Evolutionary conservation across 2,329 filamentous ascomycete genomes (phyloP), one percentile per base, ranked within the genome.

Genomic region (Golovinomyces cichoracearum): DNA sequence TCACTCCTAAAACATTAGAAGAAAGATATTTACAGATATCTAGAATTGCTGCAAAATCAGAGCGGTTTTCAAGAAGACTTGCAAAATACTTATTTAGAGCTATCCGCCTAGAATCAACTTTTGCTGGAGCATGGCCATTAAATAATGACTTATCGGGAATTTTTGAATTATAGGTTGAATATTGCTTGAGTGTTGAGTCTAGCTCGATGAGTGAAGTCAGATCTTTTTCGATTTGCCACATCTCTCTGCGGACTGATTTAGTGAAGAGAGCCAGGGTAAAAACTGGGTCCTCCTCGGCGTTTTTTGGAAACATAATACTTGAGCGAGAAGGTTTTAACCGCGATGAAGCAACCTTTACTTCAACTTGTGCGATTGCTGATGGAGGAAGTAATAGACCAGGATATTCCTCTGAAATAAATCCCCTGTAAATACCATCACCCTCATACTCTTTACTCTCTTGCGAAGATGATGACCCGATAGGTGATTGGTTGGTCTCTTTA

Each of bases 191-290:
- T 50, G 82, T 76, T 49, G 83, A 73, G 60, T 95, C 88, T 31
- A 98, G 69, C 54, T 79, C 77, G n/a, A 76, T 72, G 25, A 98
- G 67, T 25, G 88, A 84, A 13, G 73, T 67, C 3, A 83, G 81
- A 52, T 93, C 84, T 63, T 98, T 98, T 64, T 98, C 90, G 5
- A 93, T 76, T 26, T 88, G 77, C 88, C 90, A 95, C 10, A 98
- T 68, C 61, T 95, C 88, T 49, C 72, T 73, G 2, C 73, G 68
- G 52, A 84, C 76, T 0, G 77, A 78, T 49, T 86, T 77, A 9
- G 81, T 81, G 57, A 84, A 80, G 31, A 98, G 68, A 17, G 85
- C 86, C 48, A 98, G 68, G 0, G 85, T 93, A 58, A 95, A 94
- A 0, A 95, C 88, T 0, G 86, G 84, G 56, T 94, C 86, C 59